Evolutionary conservation across 1,284 basidiomycete species (phyloP).

Genomic region (Vanrija pseudolonga): DNA sequence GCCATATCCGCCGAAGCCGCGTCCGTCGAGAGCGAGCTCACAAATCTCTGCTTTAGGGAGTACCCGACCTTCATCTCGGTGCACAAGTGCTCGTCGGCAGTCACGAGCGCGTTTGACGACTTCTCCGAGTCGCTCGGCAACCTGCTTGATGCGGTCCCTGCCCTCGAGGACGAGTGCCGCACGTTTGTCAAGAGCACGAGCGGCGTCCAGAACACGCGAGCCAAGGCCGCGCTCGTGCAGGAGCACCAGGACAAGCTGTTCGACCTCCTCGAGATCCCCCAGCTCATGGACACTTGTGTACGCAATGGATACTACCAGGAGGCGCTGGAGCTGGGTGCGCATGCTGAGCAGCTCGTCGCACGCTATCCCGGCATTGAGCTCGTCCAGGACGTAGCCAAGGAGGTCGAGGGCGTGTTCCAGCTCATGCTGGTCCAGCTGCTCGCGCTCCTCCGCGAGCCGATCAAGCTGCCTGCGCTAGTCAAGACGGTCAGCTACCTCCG

Average conservation of each 20-base stretch:
- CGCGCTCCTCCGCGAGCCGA: constrained; percentile 70
- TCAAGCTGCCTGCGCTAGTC: constrained; percentile 83
- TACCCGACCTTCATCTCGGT: constrained; percentile 83
- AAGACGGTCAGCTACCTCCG: constrained; percentile 81
- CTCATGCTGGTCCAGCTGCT: constrained; percentile 62
- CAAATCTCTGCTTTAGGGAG: constrained; percentile 78
- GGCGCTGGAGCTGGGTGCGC: constrained; percentile 73
- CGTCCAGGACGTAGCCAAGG: constrained; percentile 60
- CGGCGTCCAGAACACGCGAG: constrained; percentile 61
- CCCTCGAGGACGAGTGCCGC: constrained; percentile 64
- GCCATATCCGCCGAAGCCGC: constrained; percentile 72
- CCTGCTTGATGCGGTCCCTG: constrained; percentile 65
- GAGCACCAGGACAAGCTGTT: constrained; percentile 87
- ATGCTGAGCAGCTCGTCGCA: constrained; percentile 56
- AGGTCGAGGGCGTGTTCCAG: constrained; percentile 64
- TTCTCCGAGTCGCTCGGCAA: constrained; percentile 61
- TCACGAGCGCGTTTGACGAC: constrained; percentile 64
- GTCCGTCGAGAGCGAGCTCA: constrained; percentile 78
- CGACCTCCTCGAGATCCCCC: constrained; percentile 82
- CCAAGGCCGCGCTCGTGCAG: constrained; percentile 71
- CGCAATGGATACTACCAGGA: constrained; percentile 86
- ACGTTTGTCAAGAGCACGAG: constrained; percentile 61
- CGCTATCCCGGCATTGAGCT: constrained; percentile 52
- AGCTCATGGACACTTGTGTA: constrained; percentile 85
- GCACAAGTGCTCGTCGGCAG: constrained; percentile 57